Base-by-base conservation (phyloP, 2,329 filamentous ascomycete species). In the Fusarium haematococcum region DNA sequence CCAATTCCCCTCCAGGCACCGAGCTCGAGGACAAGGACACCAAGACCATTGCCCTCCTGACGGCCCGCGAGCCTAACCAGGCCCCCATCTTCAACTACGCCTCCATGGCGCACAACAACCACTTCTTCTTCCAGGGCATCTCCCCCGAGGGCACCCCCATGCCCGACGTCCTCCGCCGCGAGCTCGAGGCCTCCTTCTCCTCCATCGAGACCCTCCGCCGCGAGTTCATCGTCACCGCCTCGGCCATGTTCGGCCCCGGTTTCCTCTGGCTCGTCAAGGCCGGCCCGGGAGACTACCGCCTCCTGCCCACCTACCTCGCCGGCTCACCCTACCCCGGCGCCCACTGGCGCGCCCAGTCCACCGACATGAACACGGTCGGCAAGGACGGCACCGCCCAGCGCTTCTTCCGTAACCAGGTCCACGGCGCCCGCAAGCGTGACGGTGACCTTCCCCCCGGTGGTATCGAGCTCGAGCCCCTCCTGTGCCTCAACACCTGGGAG, bases 401-500 rank as follows among this genome's bases (percentile, higher is more conserved):
- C 67, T 87, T 83, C 70, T 81, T 88, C 74, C 82, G 83, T 76
- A 79, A 85, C 69, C 82, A 83, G 70, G 72, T 79, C 13, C 76
- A 75, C 20, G 80, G 81, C 39, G 67, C 73, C 30, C 78, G 70
- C 69, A 80, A 76, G 71, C 76, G 80, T 61, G 69, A 63, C 16
- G 76, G 71, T 37, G 79, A 82, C 54, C 82, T 88, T 68, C 88
- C 91, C 6, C 91, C 93, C 2, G 93, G 93, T 43, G 92, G 92
- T 67, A 88, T 91, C 73, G 88, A 93, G 58, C 83, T 95, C 37
- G 87, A 91, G 66, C 95, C 96, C 14, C 87, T 98, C 70, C 86
- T 99, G 78, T 98, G 96, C 81, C 89, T 98, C 69, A 98, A 95
- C 85, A 98, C 95, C 6, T 99, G 97, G 97, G 93, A 98, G 86